These are phyloP conservation scores for Fusarium denticulatum DNA, from an alignment of 2,329 filamentous ascomycete genomes.

Conservation along the genomic window DNA sequence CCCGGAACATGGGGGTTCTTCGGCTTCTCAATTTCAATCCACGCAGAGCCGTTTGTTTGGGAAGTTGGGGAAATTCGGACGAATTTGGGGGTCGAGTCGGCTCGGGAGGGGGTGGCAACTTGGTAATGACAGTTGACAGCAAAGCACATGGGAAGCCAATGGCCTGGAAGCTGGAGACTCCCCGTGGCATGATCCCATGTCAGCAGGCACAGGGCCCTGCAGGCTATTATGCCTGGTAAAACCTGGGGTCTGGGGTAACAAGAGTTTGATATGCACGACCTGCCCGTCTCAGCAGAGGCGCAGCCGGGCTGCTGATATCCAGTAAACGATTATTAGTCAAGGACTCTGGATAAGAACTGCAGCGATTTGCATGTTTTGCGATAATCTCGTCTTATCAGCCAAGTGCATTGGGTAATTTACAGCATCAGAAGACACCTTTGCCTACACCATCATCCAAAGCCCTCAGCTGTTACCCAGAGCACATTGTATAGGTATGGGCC, in stretches of 20 bases:
- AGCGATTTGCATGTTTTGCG: neutral
- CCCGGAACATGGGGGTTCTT: constrained; percentile 24
- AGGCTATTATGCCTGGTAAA: constrained; percentile 22
- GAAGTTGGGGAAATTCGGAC: constrained; percentile 34
- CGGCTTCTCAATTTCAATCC: constrained; percentile 1
- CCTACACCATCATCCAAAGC: neutral
- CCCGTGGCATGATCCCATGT: constrained; percentile 29
- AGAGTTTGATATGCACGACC: constrained; percentile 11
- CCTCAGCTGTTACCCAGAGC: neutral
- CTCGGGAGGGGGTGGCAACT: constrained; percentile 6
- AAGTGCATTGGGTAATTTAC: neutral
- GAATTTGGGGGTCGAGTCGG: constrained; percentile 26
- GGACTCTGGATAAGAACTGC: neutral
- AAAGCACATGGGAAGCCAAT: constrained; percentile 16
- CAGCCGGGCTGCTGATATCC: constrained; percentile 19
- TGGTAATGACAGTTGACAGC: neutral
- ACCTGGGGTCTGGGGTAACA: constrained; percentile 34
- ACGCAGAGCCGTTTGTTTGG: constrained; percentile 27
- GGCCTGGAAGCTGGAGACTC: constrained; percentile 2
- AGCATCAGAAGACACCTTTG: constrained; percentile 17
- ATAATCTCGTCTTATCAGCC: neutral
- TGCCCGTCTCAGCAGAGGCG: constrained; percentile 16
- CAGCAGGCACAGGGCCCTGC: constrained; percentile 21
- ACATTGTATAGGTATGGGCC: neutral
- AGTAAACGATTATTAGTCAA: constrained; percentile 5